These are phyloP conservation scores for Coemansia sp. DNA, from an alignment of 192 early-diverging fungal genomes.

Conservation along the genomic window DNA sequence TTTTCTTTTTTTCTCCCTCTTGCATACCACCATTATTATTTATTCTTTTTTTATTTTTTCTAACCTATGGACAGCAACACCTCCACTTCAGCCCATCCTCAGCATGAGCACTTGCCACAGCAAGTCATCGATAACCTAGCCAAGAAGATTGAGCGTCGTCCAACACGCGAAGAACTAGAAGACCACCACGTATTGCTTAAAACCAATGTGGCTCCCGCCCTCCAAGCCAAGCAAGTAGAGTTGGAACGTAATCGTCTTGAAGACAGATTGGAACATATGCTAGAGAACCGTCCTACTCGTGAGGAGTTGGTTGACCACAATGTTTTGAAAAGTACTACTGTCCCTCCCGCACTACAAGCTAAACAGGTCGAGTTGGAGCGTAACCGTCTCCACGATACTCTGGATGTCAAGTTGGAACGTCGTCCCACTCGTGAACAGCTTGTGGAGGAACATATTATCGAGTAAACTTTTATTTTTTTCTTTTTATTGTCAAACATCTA, in stretches of 20 bases:
- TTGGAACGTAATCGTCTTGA: constrained; percentile 49
- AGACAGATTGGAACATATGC: constrained; percentile 60
- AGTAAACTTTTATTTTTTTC: background rate
- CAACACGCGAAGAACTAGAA: constrained; percentile 59
- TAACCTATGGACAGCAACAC: constrained; percentile 13
- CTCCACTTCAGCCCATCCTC: constrained; percentile 51
- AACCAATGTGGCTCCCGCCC: constrained; percentile 37
- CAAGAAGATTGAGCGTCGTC: constrained; percentile 61
- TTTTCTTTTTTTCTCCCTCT: background rate
- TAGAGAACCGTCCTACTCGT: constrained; percentile 63
- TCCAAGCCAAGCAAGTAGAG: constrained; percentile 41
- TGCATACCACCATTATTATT: background rate
- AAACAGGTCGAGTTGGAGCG: constrained; percentile 36
- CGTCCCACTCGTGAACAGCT: constrained; percentile 62
- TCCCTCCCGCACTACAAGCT: constrained; percentile 47
- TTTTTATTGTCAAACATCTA: background rate
- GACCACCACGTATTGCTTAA: constrained; percentile 66
- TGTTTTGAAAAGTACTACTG: constrained; percentile 59
- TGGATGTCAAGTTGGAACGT: constrained; percentile 63
- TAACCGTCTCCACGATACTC: constrained; percentile 53
- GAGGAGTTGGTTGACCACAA: constrained; percentile 63
- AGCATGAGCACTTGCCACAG: constrained; percentile 53
- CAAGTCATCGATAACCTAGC: constrained; percentile 57
- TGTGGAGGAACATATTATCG: constrained; percentile 62
- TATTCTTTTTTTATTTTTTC: background rate